phyloP scores from a whole-genome alignment of 1,284 basidiomycete species.

The Pisolithus thermaeus region DNA sequence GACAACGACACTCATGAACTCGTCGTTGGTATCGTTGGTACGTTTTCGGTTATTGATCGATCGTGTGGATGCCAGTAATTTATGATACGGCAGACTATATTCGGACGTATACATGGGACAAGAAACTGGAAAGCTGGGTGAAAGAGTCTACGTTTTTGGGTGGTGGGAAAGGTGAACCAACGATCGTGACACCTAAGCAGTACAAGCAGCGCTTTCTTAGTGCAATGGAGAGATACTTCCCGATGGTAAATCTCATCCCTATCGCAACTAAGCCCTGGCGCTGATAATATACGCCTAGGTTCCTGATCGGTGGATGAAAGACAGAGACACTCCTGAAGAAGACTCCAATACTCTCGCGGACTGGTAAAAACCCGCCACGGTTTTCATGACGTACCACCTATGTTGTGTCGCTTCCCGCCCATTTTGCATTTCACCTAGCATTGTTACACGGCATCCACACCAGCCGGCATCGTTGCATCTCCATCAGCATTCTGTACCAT shows the following conservation, averaged over 20 bases:
- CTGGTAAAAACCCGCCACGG: constrained; percentile 32
- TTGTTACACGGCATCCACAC: neutral
- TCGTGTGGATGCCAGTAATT: neutral
- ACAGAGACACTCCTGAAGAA: constrained; percentile 68
- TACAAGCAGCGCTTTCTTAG: constrained; percentile 85
- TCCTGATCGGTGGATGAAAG: constrained; percentile 86
- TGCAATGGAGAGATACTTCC: constrained; percentile 92
- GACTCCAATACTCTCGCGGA: constrained; percentile 52
- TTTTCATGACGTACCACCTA: neutral
- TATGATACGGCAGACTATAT: constrained; percentile 68
- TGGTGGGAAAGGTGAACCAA: constrained; percentile 79
- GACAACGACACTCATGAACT: constrained; percentile 79
- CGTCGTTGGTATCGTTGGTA: constrained; percentile 95
- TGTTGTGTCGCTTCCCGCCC: neutral
- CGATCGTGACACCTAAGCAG: constrained; percentile 83
- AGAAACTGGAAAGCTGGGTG: constrained; percentile 96
- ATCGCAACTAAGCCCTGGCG: neutral
- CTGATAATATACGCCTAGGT: constrained; percentile 34
- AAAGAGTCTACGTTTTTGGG: constrained; percentile 92
- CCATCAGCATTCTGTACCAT: neutral
- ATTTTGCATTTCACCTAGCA: neutral
- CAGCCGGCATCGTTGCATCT: neutral
- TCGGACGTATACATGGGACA: constrained; percentile 95
- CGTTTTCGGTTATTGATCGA: constrained; percentile 23
- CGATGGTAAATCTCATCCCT: constrained; percentile 47